Base-by-base conservation (phyloP, 1,284 basidiomycete species). In the Puccinia horiana region DNA sequence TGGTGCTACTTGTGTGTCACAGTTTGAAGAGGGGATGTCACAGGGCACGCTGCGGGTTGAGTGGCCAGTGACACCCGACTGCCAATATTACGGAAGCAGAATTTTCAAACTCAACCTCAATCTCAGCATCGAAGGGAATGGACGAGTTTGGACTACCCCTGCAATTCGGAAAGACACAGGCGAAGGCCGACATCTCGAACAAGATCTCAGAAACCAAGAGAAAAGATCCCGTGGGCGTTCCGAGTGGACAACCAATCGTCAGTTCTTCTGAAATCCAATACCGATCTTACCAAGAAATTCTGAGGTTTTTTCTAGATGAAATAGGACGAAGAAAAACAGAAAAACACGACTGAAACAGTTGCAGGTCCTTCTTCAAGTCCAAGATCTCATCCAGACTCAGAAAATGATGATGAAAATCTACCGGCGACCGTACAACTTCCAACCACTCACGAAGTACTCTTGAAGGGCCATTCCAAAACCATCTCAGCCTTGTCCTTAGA, bases 391-490 rank as follows among this genome's bases (percentile, higher is more conserved):
- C 44, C 49, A 26, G 79, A 74, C 40, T 63, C 40, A 16, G 81
- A 70, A 40, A 58, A 76, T n/a, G 35, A 70, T 47, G 47, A 65
- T 29, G 47, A 42, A 67, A 70, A 42, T 26, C 47, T 67, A 6
- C 37, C 40, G 23, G 12, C n/a, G n/a, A n/a, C 72, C 37, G 44
- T 82, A 47, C 42, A 63, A 69, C 86, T 88, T 37, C 89, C 89
- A 0, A 86, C 88, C 8, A 87, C 87, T 3, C 95, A 98, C 86
- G 94, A 97, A 88, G 91, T 96, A 81, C 88, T 91, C 18, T 89
- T 99, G 85, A 95, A 96, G 86, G 95, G 97, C 87, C 96, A 99
- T 87, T 92, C 91, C 23, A 99, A 98, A 89, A 94, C 96, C 70
- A 91, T 98, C 32, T 94, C 95, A 5, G 95, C 96, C 0, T 89